Base-by-base conservation (phyloP, 768 basidiomycete genomes). In the Leccinellum rugosiceps region DNA sequence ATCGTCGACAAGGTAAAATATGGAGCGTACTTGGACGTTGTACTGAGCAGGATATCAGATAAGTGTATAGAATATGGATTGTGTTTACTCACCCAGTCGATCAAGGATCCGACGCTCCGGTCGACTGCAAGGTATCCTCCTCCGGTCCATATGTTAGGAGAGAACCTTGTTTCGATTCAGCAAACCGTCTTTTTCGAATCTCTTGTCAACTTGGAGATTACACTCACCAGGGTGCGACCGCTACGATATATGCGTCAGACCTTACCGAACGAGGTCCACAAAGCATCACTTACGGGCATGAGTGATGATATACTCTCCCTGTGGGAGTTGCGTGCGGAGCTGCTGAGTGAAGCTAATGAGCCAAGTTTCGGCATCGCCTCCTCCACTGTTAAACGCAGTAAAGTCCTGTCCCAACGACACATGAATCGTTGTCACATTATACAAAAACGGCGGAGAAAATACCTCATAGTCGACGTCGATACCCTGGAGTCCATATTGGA, bases 401-500 rank as follows among this genome's bases (percentile, higher is more conserved):
- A 75, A 73, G 58, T 75, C 75, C 73, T 71, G 26, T 26, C 3
- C 25, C 13, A 28, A 41, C 8, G 28, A 44, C 34, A 50, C 46
- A 43, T 63, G 1, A 58, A 48, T 45, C 10, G 41, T 14, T 14
- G 25, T 38, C 58, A 26, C 14, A 38, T 21, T 14, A 3, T 26
- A 7, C 32, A 13, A 17, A 4, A 45, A 28, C 3, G 26, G 10
- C 2, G 6, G 3, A 13, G 14, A n/a, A 11, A 17, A 25, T 26
- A 73, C 76, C 67, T 79, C 82, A 47, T 82, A 84, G 65, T 84
- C 83, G 57, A 83, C 74, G 52, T 84, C 83, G 5, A 83, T 74
- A 38, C 82, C 82, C 52, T 77, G 75, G 17, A 83, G 48, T 9
- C 70, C 69, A 53, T 80, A 83, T 57, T 78, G 17, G 34, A 66